Base-by-base conservation (phyloP, 441 rosid genomes). In the Erodium trifolium region DNA sequence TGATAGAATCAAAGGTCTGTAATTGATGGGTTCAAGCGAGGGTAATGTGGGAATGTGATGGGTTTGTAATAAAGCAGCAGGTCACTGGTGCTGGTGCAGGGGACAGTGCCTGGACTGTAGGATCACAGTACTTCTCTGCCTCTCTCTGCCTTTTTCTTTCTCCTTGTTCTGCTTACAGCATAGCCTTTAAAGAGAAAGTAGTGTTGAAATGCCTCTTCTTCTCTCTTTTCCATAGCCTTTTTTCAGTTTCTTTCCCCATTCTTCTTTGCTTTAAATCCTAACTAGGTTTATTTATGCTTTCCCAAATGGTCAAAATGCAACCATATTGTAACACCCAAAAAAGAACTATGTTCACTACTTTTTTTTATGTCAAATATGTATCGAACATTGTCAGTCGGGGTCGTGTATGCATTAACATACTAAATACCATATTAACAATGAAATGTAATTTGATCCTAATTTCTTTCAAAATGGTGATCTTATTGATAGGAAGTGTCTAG, bases 21-120 rank as follows among this genome's bases (percentile, higher is more conserved):
- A 49, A 49, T 12, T 49, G 13, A 49, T n/a, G 16, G 57, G 16
- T 12, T n/a, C 13, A 4, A 11, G 17, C 16, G 16, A n/a, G 57
- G 57, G 57, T n/a, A n/a, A 3, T 0, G 17, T 49, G 57, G 57
- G 57, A 49, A 49, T 41, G 11, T 5, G 3, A 3, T 49, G 57
- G 11, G 57, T 3, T 34, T 34, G 37, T 34, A 4, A 3, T 34
- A 34, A 34, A 34, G 37, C 37, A 49, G 57, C 17, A 3, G 16
- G 57, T 13, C 16, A 49, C 57, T 49, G 16, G 17, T 34, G 37
- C 37, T 49, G 47, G 47, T 49, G 57, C 57, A 49, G 57, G 10
- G 57, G 57, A 49, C 57, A 49, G 57, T 49, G 57, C 57, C 57
- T 49, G 57, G 57, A 49, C 6, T n/a, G 17, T 12, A 13, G 57